phyloP scores from a whole-genome alignment of 108 stramenopile genomes.

The Chaetoceros muelleri region DNA sequence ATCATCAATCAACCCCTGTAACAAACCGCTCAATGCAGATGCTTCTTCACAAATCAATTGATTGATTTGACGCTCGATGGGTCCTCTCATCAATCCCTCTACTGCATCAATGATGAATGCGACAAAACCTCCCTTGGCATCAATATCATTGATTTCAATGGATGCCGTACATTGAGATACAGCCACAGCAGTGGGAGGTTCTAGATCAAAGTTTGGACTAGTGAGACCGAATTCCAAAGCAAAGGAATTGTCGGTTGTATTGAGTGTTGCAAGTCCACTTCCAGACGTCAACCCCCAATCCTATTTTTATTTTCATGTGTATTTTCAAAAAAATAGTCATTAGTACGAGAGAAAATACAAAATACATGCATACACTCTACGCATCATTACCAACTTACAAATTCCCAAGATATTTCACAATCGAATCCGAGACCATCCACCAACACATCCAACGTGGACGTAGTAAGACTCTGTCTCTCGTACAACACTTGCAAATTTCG shows the following conservation, averaged over 20 bases:
- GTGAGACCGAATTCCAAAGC: not conserved
- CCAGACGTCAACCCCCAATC: too few relatives aligned
- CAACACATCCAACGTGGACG: not conserved
- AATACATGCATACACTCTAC: too few relatives aligned
- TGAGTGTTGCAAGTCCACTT: not conserved
- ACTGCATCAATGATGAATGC: not conserved
- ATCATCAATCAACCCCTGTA: not conserved
- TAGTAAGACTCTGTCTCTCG: not conserved
- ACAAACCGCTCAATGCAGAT: not conserved
- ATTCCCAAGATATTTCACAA: too few relatives aligned
- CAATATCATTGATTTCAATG: not conserved
- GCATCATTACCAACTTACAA: too few relatives aligned
- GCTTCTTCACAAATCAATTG: not conserved
- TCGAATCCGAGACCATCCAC: not conserved
- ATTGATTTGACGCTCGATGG: not conserved
- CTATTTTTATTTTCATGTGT: too few relatives aligned
- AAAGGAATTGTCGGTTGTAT: not conserved
- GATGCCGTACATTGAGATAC: not conserved
- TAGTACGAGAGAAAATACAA: too few relatives aligned
- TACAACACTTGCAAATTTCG: not conserved
- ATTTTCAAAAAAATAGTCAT: too few relatives aligned
- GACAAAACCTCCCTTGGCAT: not conserved
- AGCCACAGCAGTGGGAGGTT: not conserved
- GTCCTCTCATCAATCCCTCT: not conserved
- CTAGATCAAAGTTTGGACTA: not conserved